These are phyloP conservation scores for Zanthoxylum bungeanum DNA, from an alignment of 345 rosid genomes.

Conservation along the genomic window DNA sequence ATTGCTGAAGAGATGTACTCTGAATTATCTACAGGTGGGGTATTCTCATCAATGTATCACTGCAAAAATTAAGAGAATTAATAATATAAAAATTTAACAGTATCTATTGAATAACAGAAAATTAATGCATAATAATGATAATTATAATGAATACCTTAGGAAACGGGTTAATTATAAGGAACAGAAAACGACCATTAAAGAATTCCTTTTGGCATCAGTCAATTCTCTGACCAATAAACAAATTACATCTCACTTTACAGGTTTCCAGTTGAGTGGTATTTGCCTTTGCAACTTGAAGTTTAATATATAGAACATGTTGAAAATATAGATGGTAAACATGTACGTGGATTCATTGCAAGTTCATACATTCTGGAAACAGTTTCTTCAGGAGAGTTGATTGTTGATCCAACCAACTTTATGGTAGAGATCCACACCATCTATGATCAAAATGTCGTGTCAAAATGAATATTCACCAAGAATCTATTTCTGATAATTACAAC, in stretches of 20 bases:
- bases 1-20: constrained; percentile 65
- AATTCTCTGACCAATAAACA: too few species aligned
- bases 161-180: background rate
- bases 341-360: constrained; percentile 80
- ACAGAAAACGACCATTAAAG: background rate
- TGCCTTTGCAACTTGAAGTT: background rate
- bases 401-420: constrained; percentile 63
- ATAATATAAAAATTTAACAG: background rate
- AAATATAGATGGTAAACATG: background rate
- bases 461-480: background rate
- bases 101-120: background rate
- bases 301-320: background rate
- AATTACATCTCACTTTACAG: background rate
- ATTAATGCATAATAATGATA: background rate
- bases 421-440: constrained; percentile 80
- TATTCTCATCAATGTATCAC: constrained; percentile 79
- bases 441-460: background rate
- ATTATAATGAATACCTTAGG: background rate
- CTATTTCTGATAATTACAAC: background rate
- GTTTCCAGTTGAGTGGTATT: background rate
- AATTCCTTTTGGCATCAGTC: background rate
- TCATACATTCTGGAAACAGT: constrained; percentile 60
- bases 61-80: constrained; percentile 28
- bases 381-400: constrained; percentile 58
- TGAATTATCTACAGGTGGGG: constrained; percentile 67